Percentiles rank a stretch among this genome's conserved stretches.
phyloP scores from a whole-genome alignment of 2,329 filamentous ascomycete genomes.

The Sphaerulina populicola region DNA sequence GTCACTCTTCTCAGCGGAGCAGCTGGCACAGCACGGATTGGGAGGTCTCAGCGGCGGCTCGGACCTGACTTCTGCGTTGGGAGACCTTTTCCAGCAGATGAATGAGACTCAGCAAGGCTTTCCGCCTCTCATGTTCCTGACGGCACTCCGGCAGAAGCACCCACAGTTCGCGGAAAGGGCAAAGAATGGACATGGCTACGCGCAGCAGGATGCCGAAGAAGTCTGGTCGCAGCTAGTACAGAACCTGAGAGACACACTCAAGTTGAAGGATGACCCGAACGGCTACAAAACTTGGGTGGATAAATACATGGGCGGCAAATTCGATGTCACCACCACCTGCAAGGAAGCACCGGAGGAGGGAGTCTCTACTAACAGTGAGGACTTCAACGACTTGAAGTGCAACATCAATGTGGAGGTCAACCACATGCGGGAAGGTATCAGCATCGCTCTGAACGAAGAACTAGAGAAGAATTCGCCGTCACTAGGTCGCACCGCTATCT shows the following conservation, averaged over 20 bases:
- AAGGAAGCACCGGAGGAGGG: slow-evolving; percentile 76
- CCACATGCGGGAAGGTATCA: slow-evolving; percentile 80
- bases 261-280: slow-evolving; percentile 47
- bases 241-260: slow-evolving; percentile 70
- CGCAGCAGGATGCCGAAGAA: slow-evolving; percentile 98
- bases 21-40: slow-evolving; percentile 45
- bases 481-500: slow-evolving; percentile 68
- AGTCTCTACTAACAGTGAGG: slow-evolving; percentile 57
- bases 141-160: slow-evolving; percentile 66
- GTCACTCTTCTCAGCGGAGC: slow-evolving; percentile 30
- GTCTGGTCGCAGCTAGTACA: slow-evolving; percentile 93
- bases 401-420: slow-evolving; percentile 84
- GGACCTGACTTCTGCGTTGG: slow-evolving; percentile 69
- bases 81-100: slow-evolving; percentile 84
- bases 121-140: slow-evolving; percentile 72
- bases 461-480: slow-evolving; percentile 80
- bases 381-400: slow-evolving; percentile 89
- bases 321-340: slow-evolving; percentile 70
- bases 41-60: slow-evolving; percentile 51
- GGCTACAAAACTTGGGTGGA: slow-evolving; percentile 64
- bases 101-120: slow-evolving; percentile 80
- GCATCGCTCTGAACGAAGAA: slow-evolving; percentile 73
- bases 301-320: slow-evolving; percentile 78
- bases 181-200: slow-evolving; percentile 72
- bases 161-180: slow-evolving; percentile 90